A percentile compares a stretch with the other conserved stretches of the same genome.
Conservation (phyloP, 345 rosid genomes). For the Corchorus capsularis region DNA sequence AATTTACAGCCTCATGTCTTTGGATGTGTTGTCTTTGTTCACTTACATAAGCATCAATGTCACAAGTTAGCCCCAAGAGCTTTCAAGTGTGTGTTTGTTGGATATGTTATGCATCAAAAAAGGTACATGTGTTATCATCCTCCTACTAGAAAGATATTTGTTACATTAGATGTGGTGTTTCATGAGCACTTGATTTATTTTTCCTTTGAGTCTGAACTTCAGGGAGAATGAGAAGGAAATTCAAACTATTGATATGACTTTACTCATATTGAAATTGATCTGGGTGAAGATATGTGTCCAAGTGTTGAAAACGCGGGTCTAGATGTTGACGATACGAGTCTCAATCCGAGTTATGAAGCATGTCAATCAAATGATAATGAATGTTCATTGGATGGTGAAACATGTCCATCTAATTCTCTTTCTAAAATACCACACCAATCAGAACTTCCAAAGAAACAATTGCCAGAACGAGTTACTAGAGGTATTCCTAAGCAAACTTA, state of each 20-base stretch:
- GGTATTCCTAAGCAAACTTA: no score
- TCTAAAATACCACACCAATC: no score
- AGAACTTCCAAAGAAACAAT: no score
- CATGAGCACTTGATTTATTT: not conserved
- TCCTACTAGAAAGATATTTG: not conserved
- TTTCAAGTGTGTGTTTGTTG: constrained; percentile 5
- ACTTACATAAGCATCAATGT: not conserved
- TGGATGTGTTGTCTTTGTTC: constrained; percentile 2
- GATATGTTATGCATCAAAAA: not conserved
- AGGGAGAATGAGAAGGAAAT: not conserved
- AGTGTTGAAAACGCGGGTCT: no score
- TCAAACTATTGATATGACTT: not conserved
- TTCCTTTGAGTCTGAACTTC: not conserved
- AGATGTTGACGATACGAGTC: no score
- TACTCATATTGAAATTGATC: no score
- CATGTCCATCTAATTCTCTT: no score
- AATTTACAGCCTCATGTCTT: not conserved
- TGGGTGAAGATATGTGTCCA: no score
- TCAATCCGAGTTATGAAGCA: no score
- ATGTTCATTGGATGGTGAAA: no score
- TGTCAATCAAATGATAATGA: no score
- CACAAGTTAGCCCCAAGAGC: not conserved
- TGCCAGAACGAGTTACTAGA: no score
- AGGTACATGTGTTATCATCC: constrained; percentile 16
- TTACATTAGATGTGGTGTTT: constrained; percentile 5